phyloP scores from a whole-genome alignment of 768 basidiomycete genomes.

The Stropharia rugosoannulata region DNA sequence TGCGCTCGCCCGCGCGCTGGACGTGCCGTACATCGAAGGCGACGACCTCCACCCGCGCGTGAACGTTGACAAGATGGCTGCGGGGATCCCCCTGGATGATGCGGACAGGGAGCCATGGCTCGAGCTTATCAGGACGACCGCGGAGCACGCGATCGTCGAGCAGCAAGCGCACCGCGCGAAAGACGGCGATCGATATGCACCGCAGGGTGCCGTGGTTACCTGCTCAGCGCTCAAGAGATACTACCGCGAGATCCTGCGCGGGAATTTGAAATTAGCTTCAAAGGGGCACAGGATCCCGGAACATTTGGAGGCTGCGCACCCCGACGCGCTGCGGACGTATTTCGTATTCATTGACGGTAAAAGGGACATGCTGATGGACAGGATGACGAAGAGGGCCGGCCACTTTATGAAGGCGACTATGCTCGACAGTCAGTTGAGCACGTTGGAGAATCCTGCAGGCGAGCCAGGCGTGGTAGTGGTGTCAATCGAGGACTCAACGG shows the following conservation, averaged over 20 bases:
- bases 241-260: conserved; percentile 84
- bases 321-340: conserved; percentile 51
- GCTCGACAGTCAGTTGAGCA: conserved; percentile 76
- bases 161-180: conserved; percentile 9
- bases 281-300: conserved; percentile 16
- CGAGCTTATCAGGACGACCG: conserved; percentile 62
- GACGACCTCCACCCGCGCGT: conserved; percentile 81
- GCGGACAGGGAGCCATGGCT: conserved; percentile 89
- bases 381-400: conserved; percentile 62
- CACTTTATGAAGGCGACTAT: conserved; percentile 87
- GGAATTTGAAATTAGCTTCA: conserved; percentile 26
- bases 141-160: conserved; percentile 41
- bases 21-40: conserved; percentile 83
- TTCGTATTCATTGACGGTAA: conserved; percentile 81
- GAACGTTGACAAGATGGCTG: conserved; percentile 88
- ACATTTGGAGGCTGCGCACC: conserved; percentile 25
- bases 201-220: conserved; percentile 69
- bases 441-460: conserved; percentile 66
- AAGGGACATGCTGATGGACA: conserved; percentile 50
- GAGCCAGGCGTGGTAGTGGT: conserved; percentile 72
- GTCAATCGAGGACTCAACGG: conserved; percentile 48
- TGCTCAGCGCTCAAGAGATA: conserved; percentile 82
- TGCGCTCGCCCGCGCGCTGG: conserved; percentile 57
- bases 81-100: conserved; percentile 75
- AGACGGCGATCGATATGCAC: conserved; percentile 4